phyloP scores from a whole-genome alignment of 805 yeast genomes.

The Saccharomycopsis selenospora region DNA sequence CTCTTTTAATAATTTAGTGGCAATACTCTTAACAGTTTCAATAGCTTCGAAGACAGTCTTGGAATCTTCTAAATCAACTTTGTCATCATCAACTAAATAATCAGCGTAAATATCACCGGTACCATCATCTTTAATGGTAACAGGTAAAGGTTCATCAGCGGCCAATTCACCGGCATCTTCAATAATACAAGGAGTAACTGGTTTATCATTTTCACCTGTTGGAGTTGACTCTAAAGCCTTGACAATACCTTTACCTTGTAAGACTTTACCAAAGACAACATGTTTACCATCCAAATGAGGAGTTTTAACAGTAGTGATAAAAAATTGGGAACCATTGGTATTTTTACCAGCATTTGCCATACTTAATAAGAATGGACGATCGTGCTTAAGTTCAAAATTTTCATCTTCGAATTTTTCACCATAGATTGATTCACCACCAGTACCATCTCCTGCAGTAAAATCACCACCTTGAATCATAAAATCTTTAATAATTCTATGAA shows the following conservation, averaged over 20 bases:
- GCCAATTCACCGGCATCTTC: slow-evolving; percentile 68
- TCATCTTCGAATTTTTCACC: slow-evolving; percentile 90
- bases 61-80: slow-evolving; percentile 51
- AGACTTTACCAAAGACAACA: slow-evolving; percentile 89
- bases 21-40: slow-evolving; percentile 61
- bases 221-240: slow-evolving; percentile 67
- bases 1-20: slow-evolving; percentile 65
- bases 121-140: slow-evolving; percentile 54
- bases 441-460: slow-evolving; percentile 64
- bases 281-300: slow-evolving; percentile 95
- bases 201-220: slow-evolving; percentile 64
- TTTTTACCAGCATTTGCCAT: slow-evolving; percentile 98
- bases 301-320: slow-evolving; percentile 85
- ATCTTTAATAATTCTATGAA: slow-evolving; percentile 84
- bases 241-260: slow-evolving; percentile 73
- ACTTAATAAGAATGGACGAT: slow-evolving; percentile 77
- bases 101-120: slow-evolving; percentile 83
- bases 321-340: slow-evolving; percentile 95
- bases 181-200: slow-evolving; percentile 61
- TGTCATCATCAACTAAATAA: slow-evolving; percentile 63
- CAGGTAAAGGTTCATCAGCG: slow-evolving; percentile 43
- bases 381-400: slow-evolving; percentile 69
- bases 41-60: slow-evolving; percentile 63
- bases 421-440: slow-evolving; percentile 78
- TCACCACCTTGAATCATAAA: slow-evolving; percentile 97